phyloP scores from a whole-genome alignment of 345 rosid species.

The Punica granatum region DNA sequence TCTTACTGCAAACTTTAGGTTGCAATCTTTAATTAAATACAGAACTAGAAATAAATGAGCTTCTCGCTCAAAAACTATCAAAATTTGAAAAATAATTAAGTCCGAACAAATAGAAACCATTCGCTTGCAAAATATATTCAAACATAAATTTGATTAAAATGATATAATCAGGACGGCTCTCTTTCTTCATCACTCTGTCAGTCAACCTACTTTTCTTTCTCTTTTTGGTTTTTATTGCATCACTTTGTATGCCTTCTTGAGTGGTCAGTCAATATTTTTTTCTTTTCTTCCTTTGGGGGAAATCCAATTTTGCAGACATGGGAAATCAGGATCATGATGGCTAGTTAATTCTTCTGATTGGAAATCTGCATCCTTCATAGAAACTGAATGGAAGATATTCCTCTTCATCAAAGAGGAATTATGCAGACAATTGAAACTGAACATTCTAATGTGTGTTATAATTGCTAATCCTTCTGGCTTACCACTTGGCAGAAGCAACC shows the following conservation, averaged over 20 bases:
- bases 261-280: neutral
- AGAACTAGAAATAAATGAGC: neutral
- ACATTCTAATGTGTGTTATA: no score
- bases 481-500: conserved; percentile 62
- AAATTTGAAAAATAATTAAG: neutral
- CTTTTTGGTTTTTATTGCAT: neutral
- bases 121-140: neutral
- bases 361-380: no score
- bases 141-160: neutral
- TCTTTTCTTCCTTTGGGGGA: neutral
- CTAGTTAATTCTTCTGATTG: neutral
- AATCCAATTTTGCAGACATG: neutral
- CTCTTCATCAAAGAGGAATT: no score
- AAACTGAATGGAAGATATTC: no score
- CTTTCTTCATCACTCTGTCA: neutral
- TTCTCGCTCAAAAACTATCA: neutral
- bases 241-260: neutral
- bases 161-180: neutral
- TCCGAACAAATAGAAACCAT: neutral
- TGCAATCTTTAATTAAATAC: neutral
- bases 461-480: neutral
- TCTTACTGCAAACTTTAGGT: neutral
- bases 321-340: neutral
- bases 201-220: neutral
- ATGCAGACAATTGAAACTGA: no score